Percentiles rank a stretch among this genome's conserved stretches.
Conservation (phyloP, 2,329 filamentous ascomycete genomes). For the Microsporum canis region DNA sequence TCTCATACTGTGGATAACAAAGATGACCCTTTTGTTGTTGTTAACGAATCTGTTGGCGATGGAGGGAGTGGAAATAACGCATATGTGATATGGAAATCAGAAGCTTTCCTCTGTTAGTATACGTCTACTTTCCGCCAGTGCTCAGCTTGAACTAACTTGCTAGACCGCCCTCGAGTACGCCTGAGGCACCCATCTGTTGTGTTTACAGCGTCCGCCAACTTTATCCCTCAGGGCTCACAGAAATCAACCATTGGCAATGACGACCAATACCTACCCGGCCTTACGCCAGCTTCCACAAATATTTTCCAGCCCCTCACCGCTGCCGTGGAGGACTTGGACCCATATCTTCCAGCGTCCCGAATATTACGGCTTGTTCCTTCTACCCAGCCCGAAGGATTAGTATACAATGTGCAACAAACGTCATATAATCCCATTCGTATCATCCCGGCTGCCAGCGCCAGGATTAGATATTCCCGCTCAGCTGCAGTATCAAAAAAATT, state of each 20-base stretch:
- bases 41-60: conserved; percentile 33
- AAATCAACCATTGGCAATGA: conserved; percentile 25
- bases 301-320: conserved; percentile 45
- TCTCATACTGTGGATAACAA: conserved; percentile 29
- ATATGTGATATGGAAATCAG: conserved; percentile 36
- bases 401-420: conserved; percentile 44
- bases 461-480: conserved; percentile 43
- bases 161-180: conserved; percentile 39
- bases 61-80: conserved; percentile 30
- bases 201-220: conserved; percentile 40
- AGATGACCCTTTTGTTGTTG: conserved; percentile 36
- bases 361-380: conserved; percentile 47
- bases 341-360: conserved; percentile 47
- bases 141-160: not conserved
- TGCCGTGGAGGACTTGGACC: conserved; percentile 31
- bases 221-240: conserved; percentile 34
- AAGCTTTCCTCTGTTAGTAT: conserved; percentile 32
- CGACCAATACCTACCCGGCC: conserved; percentile 44
- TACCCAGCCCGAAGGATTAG: conserved; percentile 37
- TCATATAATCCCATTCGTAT: conserved; percentile 44
- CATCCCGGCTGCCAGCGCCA: conserved; percentile 45
- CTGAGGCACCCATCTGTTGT: conserved; percentile 46
- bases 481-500: conserved; percentile 26
- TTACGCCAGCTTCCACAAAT: conserved; percentile 47
- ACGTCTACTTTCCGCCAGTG: not conserved